Conservation (phyloP, 2,329 filamentous ascomycete species). For the Sporothrix mexicana region DNA sequence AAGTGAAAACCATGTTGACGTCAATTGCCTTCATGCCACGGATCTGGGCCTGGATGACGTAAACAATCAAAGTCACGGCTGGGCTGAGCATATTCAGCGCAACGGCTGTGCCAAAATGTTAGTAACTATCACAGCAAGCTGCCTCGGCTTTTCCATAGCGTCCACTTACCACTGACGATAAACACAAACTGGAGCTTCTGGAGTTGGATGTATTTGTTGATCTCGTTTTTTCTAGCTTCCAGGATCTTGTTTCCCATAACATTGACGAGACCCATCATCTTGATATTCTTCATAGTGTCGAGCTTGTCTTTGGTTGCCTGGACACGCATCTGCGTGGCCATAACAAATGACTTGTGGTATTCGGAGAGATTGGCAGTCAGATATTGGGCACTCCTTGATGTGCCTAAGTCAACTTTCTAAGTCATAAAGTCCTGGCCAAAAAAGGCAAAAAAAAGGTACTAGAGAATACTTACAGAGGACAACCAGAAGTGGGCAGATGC, state of each 20-base stretch:
- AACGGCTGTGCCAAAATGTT: neutral
- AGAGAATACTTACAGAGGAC: neutral
- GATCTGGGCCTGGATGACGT: neutral
- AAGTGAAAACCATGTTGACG: neutral
- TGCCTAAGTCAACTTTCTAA: neutral
- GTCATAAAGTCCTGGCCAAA: neutral
- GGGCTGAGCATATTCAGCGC: neutral
- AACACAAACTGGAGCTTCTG: neutral
- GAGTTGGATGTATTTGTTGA: neutral
- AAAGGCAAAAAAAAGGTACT: neutral
- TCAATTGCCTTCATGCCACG: neutral
- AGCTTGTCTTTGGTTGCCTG: slow-evolving; percentile 1
- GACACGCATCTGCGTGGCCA: slow-evolving; percentile 1
- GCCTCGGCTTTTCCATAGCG: neutral
- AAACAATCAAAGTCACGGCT: neutral
- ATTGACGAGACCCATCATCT: slow-evolving; percentile 1
- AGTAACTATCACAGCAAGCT: neutral
- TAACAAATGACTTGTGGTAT: slow-evolving; percentile 8
- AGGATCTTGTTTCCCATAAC: neutral
- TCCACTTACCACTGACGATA: neutral
- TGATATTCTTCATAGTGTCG: neutral
- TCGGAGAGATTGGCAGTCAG: neutral
- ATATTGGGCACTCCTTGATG: neutral
- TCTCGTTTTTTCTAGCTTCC: slow-evolving; percentile 1
- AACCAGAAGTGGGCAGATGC: neutral